Evolutionary conservation across 2,329 filamentous ascomycete genomes (phyloP).

Genomic region (Sporothrix brunneoviolacea): DNA sequence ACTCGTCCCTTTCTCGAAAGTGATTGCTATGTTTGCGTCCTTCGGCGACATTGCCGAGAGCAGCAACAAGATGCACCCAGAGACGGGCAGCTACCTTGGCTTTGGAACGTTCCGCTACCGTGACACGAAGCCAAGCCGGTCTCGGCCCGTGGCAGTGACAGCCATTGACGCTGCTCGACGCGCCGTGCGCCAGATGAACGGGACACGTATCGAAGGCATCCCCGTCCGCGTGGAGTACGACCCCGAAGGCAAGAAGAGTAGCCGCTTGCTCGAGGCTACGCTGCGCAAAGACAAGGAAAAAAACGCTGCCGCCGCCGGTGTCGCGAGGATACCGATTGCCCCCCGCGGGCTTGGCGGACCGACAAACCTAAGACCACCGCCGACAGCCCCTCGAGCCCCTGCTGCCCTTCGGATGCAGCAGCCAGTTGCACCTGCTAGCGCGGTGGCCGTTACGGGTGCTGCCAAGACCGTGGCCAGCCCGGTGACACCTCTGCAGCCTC

Average conservation of each 20-base stretch:
- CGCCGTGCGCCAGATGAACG: constrained; percentile 70
- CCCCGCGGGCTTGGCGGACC: constrained; percentile 31
- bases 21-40: constrained; percentile 67
- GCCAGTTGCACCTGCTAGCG: background rate
- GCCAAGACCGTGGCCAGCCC: constrained; percentile 23
- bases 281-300: constrained; percentile 63
- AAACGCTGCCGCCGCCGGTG: constrained; percentile 15
- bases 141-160: constrained; percentile 49
- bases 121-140: constrained; percentile 54
- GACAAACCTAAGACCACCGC: constrained; percentile 59
- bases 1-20: constrained; percentile 69
- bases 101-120: constrained; percentile 88
- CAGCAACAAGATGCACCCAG: constrained; percentile 90
- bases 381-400: constrained; percentile 81
- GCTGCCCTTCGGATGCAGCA: constrained; percentile 43
- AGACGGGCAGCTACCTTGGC: constrained; percentile 87
- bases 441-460: background rate
- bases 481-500: constrained; percentile 21
- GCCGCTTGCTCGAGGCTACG: constrained; percentile 67
- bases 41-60: constrained; percentile 87
- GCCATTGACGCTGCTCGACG: constrained; percentile 76
- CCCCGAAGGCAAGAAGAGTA: constrained; percentile 77
- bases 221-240: constrained; percentile 81
- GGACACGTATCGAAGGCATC: constrained; percentile 70
- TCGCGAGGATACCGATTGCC: constrained; percentile 25